These are phyloP conservation scores for Cardamine chenopodiifolia DNA, from an alignment of 345 rosid genomes.

Conservation along the genomic window DNA sequence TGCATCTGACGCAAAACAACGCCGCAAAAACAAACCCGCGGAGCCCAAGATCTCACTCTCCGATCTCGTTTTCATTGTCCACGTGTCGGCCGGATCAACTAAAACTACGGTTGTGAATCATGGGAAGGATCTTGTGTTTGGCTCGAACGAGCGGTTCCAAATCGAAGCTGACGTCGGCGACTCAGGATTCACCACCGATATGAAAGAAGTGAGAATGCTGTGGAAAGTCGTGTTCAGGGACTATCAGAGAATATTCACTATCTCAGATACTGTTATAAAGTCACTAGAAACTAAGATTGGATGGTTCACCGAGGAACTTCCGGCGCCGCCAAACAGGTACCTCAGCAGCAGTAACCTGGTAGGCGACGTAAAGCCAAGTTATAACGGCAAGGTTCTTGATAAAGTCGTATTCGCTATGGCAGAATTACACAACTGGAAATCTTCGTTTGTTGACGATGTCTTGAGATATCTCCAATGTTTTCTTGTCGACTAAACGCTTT, in stretches of 20 bases:
- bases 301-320: constrained; percentile 22
- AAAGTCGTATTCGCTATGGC: constrained; percentile 8
- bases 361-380: background rate
- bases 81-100: background rate
- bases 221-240: constrained; percentile 10
- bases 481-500: background rate
- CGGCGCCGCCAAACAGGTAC: background rate
- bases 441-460: constrained; percentile 6
- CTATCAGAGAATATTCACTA: background rate
- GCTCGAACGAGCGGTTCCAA: constrained; percentile 11
- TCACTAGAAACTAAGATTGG: constrained; percentile 7
- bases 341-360: too few species aligned
- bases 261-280: background rate
- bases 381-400: constrained; percentile 12
- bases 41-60: constrained; percentile 18
- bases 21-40: background rate
- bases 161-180: constrained; percentile 25
- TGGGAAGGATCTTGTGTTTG: constrained; percentile 24
- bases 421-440: background rate
- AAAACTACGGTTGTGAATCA: background rate
- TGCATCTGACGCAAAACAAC: constrained; percentile 22
- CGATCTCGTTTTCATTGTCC: constrained; percentile 24
- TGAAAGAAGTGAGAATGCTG: constrained; percentile 7
- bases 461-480: constrained; percentile 25
- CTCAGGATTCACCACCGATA: background rate